Base-by-base conservation (phyloP, 306 rosid genomes). In the Cercis canadensis region DNA sequence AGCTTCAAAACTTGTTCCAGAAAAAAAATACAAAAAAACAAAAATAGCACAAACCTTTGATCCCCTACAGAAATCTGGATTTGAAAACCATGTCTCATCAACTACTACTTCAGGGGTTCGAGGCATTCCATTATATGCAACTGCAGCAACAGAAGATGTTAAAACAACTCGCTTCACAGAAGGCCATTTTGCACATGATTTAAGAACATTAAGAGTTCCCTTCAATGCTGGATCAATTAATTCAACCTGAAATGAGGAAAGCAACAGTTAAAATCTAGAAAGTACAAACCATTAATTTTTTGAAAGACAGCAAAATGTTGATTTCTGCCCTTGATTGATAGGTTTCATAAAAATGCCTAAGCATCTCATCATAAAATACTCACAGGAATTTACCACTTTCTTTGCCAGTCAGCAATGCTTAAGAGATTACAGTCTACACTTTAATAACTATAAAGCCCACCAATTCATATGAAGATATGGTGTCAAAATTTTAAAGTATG, bases 201-300 rank as follows among this genome's bases (percentile, higher is more conserved):
- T 65, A 11, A 65, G 71, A 49, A 65, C 40, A 49, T 65, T 65
- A 4, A 65, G 46, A 49, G 71, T 65, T 33, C 58, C 47, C 17
- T 65, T 36, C 17, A 49, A 46, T 9, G 71, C 59, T 4, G 59
- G 59, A 2, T 65, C 71, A 65, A 65, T 34, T 5, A 65, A 40
- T 47, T 50, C 71, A 65, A 15, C 52, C 59, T 65, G 71, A 33
- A 65, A 31, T 49, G 46, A 62, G 37, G 29, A 41, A 6, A 62
- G 18, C n/a, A 62, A 7, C 7, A 24, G 14, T 24, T 13, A 11
- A 13, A 41, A 44, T 7, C 7, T 39, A 37, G 49, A 17, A 37
- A 60, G 2, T 24, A 59, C 11, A 18, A 34, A 7, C 5, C 11
- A 43, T 15, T 16, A 0, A 11, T 41, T 10, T 37, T 12, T 11